Evolutionary conservation across 2,329 filamentous ascomycete species (phyloP), one percentile per base, ranked within the genome.

Genomic region (Ilyonectria destructans): DNA sequence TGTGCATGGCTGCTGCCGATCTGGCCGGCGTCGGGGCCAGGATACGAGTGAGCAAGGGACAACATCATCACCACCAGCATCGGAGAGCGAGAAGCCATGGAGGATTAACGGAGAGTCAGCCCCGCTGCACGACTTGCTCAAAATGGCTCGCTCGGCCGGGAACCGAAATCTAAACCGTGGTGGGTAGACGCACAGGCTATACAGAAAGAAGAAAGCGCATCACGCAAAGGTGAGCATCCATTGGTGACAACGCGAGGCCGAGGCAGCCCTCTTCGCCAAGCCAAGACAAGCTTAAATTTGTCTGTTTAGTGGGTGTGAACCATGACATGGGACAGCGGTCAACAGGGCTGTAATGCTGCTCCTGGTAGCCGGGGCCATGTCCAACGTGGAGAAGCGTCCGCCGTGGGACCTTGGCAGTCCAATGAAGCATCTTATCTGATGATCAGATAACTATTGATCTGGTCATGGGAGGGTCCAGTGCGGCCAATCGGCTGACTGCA

Each of bases 391-490:
- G 31, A 12, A 33, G 12, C 12, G 31, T 33, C 40, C n/a, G 40
- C 40, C n/a, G 8, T 43, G 6, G 43, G 48, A 8, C 49, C 3
- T 33, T 52, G 26, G 65, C 67, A 65, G 46, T 26, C 60, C 37
- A 65, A 51, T 67, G 45, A 54, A 52, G 52, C 63, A 70, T 66
- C 68, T 73, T 72, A 73, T 73, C 71, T 72, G 71, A 73, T 73
- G 61, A 73, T 73, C 71, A 73, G 70, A 73, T 73, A 73, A 72
- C 45, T 35, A 23, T 48, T 59, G 48, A 61, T 58, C 61, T 67
- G 58, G 68, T 62, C 54, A 60, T 59, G 6, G 40, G 40, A 26
- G 58, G 33, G 33, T 46, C 66, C 63, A 52, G 19, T 9, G 6
- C n/a, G 35, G 8, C 68, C 62, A 56, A 69, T 65, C 45, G 37